Evolutionary conservation across 768 basidiomycete species (phyloP), one percentile per base, ranked within the genome.

Genomic region (Pisolithus marmoratus): DNA sequence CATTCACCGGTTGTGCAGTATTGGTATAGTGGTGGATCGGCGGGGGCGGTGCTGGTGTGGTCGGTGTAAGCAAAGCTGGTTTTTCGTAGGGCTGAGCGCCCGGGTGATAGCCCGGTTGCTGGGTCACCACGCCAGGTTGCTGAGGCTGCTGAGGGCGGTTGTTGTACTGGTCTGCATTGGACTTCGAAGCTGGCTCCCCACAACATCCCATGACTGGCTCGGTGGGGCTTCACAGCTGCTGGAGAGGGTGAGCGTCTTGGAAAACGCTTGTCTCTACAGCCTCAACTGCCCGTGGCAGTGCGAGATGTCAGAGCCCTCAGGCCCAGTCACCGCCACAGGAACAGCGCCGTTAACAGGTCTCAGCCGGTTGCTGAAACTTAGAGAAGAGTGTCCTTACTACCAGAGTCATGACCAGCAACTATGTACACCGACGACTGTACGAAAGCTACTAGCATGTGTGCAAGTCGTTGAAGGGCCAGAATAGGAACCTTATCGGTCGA

Each of bases 141-240:
- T 79, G 75, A 46, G 59, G 50, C 5, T 64, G 56, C 29, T 57
- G 58, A 0, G 61, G 57, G 2, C 70, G 65, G 65, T 74, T 73
- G 48, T 68, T 58, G 50, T 64, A 63, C 45, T 69, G 58, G 49
- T 64, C 55, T n/a, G n/a, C n/a, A 51, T 69, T 62, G 38, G 59
- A 55, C 26, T 63, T 60, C 34, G 63, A 60, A 29, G 56, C 62
- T 8, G 76, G 57, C 45, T 78, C 75, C n/a, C 84, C 84, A 63
- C 87, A 90, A 60, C 87, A 88, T 56, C 80, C 75, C 83, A 85
- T 86, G 58, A 58, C 54, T 36, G 29, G 29, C 31, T n/a, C 31
- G 4, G 24, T 27, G 43, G 11, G 34, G 34, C 34, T 34, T 14
- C 34, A 34, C 34, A 2, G 15, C 4, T 14, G 3, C 34, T 4